Conservation (phyloP, 2,329 filamentous ascomycete genomes). For the Tolypocladium ophioglossoides region DNA sequence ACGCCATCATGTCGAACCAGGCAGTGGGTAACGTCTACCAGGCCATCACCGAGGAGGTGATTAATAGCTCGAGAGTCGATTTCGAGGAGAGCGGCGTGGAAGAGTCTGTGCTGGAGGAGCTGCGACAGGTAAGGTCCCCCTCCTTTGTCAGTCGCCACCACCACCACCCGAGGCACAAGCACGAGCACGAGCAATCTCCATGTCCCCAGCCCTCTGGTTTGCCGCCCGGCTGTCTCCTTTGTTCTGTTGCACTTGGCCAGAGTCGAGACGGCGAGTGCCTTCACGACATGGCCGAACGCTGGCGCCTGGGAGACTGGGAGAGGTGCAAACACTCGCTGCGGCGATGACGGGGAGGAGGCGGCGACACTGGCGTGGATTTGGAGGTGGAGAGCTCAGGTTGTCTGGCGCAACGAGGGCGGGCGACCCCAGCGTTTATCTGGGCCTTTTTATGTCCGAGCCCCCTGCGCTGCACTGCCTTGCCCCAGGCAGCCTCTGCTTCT, state of each 20-base stretch:
- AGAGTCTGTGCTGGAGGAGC: constrained; percentile 72
- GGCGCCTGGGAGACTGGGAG: background rate
- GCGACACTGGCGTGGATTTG: background rate
- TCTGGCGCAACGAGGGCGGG: background rate
- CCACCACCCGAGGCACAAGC: background rate
- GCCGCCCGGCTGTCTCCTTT: background rate
- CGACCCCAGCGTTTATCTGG: constrained; percentile 1
- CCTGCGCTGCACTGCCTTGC: background rate
- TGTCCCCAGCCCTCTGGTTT: background rate
- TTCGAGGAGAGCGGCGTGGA: constrained; percentile 96
- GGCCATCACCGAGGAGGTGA: constrained; percentile 71
- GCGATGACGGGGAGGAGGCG: background rate
- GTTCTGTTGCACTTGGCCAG: background rate
- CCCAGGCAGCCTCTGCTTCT: background rate
- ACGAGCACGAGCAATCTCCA: background rate
- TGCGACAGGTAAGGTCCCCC: constrained; percentile 58
- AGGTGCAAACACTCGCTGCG: background rate
- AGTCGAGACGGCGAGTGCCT: background rate
- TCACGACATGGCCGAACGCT: background rate
- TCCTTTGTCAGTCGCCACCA: background rate
- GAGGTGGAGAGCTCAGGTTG: background rate
- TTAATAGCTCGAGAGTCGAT: constrained; percentile 84
- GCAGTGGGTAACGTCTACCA: constrained; percentile 69
- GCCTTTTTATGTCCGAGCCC: background rate
- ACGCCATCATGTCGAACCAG: constrained; percentile 43